phyloP scores from a whole-genome alignment of 129 eudicot species.

The Artemisia argyi region DNA sequence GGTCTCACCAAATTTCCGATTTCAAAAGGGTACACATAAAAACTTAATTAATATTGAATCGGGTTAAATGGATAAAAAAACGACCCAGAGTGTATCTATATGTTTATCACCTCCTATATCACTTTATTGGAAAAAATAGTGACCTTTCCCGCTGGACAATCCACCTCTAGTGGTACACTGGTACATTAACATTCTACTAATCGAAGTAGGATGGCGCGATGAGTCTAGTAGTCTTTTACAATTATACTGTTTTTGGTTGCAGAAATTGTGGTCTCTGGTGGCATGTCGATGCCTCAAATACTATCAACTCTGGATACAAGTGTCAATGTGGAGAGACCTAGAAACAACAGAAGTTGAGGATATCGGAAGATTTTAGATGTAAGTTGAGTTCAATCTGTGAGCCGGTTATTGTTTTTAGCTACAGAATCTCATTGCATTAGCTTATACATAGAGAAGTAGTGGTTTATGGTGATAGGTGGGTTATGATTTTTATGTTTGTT shows the following conservation, averaged over 20 bases:
- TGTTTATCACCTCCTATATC: too few species aligned
- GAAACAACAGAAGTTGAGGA: slow-evolving; percentile 53
- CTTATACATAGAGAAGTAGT: slow-evolving; percentile 18
- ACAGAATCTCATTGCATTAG: slow-evolving; percentile 15
- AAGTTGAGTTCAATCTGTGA: not conserved
- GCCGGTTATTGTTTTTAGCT: slow-evolving; percentile 18
- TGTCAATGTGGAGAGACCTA: slow-evolving; percentile 43
- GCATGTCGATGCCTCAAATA: slow-evolving; percentile 97
- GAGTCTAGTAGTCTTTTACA: not conserved
- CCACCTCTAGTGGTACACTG: too few species aligned
- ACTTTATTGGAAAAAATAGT: too few species aligned
- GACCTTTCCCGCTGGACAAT: too few species aligned
- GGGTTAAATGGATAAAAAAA: too few species aligned
- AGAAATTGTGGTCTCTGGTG: slow-evolving; percentile 97
- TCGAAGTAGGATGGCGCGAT: not conserved
- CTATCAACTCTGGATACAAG: slow-evolving; percentile 67
- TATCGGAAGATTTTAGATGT: not conserved
- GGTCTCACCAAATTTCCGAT: too few species aligned
- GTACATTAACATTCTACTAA: not conserved
- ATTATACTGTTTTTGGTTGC: slow-evolving; percentile 33
- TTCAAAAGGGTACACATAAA: too few species aligned
- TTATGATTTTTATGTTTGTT: slow-evolving; percentile 20
- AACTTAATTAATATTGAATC: too few species aligned
- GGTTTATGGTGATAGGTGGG: slow-evolving; percentile 18
- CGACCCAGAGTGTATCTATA: too few species aligned